Conservation (phyloP, 2,329 filamentous ascomycete species). For the Colletotrichum noveboracense region DNA sequence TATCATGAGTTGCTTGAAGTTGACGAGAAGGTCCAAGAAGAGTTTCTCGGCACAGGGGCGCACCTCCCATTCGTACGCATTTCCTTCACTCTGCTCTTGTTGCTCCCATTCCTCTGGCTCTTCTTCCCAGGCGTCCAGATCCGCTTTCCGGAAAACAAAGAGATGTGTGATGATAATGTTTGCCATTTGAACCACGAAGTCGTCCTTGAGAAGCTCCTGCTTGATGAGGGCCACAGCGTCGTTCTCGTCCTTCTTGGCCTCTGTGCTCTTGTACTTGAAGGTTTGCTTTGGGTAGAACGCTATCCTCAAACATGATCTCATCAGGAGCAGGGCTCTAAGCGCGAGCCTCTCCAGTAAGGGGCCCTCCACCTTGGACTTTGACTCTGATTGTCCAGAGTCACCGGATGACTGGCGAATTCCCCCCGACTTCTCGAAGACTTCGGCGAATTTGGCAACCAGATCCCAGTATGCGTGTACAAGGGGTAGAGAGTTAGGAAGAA, state of each 20-base stretch:
- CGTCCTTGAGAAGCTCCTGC: constrained; percentile 74
- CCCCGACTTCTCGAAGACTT: constrained; percentile 69
- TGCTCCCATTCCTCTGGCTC: constrained; percentile 96
- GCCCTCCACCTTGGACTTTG: constrained; percentile 59
- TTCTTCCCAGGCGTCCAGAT: constrained; percentile 91
- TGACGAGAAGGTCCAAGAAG: constrained; percentile 87
- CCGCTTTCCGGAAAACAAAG: constrained; percentile 84
- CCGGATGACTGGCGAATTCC: constrained; percentile 55
- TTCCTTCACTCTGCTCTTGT: constrained; percentile 82
- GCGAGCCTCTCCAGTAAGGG: constrained; percentile 79
- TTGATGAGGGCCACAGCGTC: constrained; percentile 74
- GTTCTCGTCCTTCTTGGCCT: constrained; percentile 78
- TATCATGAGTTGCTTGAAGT: constrained; percentile 84
- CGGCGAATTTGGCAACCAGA: constrained; percentile 77
- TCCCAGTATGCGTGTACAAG: constrained; percentile 87
- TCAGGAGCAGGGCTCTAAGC: constrained; percentile 80
- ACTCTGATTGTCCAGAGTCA: constrained; percentile 33
- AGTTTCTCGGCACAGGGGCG: constrained; percentile 92
- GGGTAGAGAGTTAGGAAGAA: constrained; percentile 79
- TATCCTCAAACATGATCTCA: constrained; percentile 85
- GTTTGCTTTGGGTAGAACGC: constrained; percentile 80
- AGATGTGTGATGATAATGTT: constrained; percentile 85
- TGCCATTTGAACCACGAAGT: constrained; percentile 81
- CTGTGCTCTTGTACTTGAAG: constrained; percentile 80
- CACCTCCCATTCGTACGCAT: constrained; percentile 91